These are phyloP conservation scores for Wickerhamiella sergipiensis DNA, from an alignment of 805 yeast species.

Conservation along the genomic window DNA sequence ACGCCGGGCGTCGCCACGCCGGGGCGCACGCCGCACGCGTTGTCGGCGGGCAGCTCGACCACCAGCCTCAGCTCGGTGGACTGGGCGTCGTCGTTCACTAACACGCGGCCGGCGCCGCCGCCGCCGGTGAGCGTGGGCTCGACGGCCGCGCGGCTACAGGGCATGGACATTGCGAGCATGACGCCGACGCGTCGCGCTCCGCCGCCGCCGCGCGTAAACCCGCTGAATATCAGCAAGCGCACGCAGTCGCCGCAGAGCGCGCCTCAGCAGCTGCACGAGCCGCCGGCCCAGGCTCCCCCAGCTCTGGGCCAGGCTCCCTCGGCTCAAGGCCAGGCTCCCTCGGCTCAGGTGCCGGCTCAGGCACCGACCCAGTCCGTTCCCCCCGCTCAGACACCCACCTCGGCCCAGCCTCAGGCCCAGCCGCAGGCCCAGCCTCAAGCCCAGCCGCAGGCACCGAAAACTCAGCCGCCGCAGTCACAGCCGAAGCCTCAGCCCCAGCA, in stretches of 20 bases:
- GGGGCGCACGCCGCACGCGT: neutral
- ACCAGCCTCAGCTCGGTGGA: neutral
- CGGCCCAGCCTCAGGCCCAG: neutral
- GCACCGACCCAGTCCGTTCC: too few relatives aligned
- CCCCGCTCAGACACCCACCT: too few relatives aligned
- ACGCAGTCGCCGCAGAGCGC: neutral
- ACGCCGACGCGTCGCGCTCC: neutral
- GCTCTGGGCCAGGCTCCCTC: too few relatives aligned
- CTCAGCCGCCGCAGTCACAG: conserved; percentile 1
- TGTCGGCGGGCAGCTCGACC: neutral
- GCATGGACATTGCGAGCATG: neutral
- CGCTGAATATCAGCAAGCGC: conserved; percentile 6
- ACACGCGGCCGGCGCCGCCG: conserved; percentile 7
- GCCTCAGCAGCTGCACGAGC: neutral
- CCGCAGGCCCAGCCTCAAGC: conserved; percentile 6
- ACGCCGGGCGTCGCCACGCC: neutral
- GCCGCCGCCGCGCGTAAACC: conserved; percentile 5
- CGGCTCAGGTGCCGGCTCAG: neutral
- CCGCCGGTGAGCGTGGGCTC: conserved; percentile 3
- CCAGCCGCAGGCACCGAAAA: too few relatives aligned
- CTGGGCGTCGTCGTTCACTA: conserved; percentile 3
- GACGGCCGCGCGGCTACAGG: neutral
- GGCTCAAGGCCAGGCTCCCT: too few relatives aligned
- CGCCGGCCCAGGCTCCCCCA: too few relatives aligned
- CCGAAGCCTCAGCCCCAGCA: neutral